A percentile compares a stretch with the other conserved stretches of the same genome.
These are phyloP conservation scores for Davidsoniella eucalypti DNA, from an alignment of 2,329 filamentous ascomycete species.

Conservation along the genomic window DNA sequence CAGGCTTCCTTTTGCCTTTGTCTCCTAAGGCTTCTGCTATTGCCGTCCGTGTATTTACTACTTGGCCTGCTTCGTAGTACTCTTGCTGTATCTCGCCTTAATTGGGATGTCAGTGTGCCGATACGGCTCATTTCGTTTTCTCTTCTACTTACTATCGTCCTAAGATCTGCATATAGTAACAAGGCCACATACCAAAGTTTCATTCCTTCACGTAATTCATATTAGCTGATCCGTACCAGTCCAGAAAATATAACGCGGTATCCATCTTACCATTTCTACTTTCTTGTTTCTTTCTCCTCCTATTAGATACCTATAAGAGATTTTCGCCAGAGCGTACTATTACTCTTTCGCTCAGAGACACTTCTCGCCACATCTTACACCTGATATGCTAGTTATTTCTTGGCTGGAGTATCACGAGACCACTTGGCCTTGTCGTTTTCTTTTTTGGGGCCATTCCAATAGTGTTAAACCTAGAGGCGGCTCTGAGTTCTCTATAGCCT, in stretches of 20 bases:
- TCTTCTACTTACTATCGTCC: background rate
- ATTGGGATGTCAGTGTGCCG: too few species aligned
- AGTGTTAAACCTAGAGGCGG: too few species aligned
- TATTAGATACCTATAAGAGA: too few species aligned
- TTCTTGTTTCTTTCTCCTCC: background rate
- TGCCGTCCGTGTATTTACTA: too few species aligned
- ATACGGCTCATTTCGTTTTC: background rate
- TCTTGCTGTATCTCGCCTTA: too few species aligned
- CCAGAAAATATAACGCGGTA: too few species aligned
- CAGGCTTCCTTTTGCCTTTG: background rate
- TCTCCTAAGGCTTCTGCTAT: background rate
- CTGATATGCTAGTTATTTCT: background rate
- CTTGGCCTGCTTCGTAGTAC: too few species aligned
- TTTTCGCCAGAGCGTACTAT: background rate
- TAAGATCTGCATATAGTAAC: background rate
- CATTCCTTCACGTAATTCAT: background rate
- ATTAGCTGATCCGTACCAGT: too few species aligned
- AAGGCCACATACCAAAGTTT: background rate
- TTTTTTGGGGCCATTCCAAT: background rate
- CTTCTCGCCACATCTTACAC: slow-evolving; percentile 8
- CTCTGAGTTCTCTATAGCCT: too few species aligned
- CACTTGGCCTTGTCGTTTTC: too few species aligned
- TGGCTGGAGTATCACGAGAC: too few species aligned
- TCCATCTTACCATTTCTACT: background rate
- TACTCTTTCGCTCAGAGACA: slow-evolving; percentile 2